Percentiles rank a stretch among this genome's conserved stretches.
phyloP scores from a whole-genome alignment of 1,284 basidiomycete genomes.

The Cryptococcus wingfieldii region DNA sequence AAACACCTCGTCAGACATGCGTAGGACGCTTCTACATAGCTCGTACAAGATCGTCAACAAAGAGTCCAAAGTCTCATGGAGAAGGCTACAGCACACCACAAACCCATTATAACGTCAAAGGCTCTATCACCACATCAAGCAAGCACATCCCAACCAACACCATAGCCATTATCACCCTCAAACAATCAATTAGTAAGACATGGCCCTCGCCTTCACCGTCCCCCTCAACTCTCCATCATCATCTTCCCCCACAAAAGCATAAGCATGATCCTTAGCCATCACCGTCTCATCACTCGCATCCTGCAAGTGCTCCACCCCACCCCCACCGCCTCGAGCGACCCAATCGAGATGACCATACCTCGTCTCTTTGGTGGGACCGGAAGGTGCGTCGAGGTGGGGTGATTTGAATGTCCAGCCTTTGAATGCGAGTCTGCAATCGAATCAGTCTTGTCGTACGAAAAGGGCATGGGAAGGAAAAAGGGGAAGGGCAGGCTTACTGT shows the following conservation, averaged over 20 bases:
- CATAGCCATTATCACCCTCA: no score
- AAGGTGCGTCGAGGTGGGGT: slow-evolving; percentile 7
- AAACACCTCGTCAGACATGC: no score
- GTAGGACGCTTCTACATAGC: no score
- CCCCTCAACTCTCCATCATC: slow-evolving; percentile 4
- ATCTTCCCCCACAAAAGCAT: background rate
- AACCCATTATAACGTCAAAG: background rate
- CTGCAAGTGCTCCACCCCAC: slow-evolving; percentile 6
- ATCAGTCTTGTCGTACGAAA: background rate
- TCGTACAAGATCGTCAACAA: no score
- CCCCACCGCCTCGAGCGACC: background rate
- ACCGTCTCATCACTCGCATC: slow-evolving; percentile 15
- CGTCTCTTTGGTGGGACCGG: background rate
- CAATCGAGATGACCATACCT: slow-evolving; percentile 17
- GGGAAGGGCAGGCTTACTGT: slow-evolving; percentile 49
- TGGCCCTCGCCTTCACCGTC: slow-evolving; percentile 17
- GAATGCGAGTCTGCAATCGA: slow-evolving; percentile 33
- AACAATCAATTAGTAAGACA: slow-evolving; percentile 13
- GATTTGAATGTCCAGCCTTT: slow-evolving; percentile 45
- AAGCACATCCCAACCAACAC: no score
- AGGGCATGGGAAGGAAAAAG: background rate
- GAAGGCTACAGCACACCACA: background rate
- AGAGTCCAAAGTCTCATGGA: no score
- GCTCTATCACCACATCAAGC: background rate
- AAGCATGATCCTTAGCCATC: background rate